These are phyloP conservation scores for Hippophae tibetana DNA, from an alignment of 306 rosid species.

Conservation along the genomic window DNA sequence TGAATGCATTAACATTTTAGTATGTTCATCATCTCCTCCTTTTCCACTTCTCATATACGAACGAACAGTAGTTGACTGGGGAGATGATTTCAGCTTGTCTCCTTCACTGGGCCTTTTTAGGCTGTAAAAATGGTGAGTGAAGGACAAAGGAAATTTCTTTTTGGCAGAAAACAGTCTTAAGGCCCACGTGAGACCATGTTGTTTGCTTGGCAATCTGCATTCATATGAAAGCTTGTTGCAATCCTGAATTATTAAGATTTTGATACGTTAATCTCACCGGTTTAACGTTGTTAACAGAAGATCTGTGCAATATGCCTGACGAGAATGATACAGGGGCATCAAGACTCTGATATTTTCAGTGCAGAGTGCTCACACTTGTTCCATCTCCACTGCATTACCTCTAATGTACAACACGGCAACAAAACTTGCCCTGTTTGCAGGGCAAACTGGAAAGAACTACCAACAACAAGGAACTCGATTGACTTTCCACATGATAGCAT, in stretches of 20 bases:
- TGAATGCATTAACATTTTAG: not conserved
- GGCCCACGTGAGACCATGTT: too few species aligned
- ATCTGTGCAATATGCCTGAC: conserved; percentile 84
- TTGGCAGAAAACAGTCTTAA: too few species aligned
- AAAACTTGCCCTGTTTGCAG: conserved; percentile 85
- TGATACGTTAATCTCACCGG: conserved; percentile 20
- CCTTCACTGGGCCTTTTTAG: too few species aligned
- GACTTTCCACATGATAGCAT: conserved; percentile 32
- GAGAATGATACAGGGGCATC: conserved; percentile 58
- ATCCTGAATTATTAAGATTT: too few species aligned
- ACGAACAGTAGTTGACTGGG: too few species aligned
- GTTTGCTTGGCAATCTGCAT: too few species aligned
- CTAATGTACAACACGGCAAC: conserved; percentile 83
- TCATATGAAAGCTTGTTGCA: too few species aligned
- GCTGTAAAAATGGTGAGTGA: too few species aligned
- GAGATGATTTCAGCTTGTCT: too few species aligned
- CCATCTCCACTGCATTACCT: conserved; percentile 87
- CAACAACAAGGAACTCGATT: conserved; percentile 40
- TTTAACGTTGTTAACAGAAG: conserved; percentile 32
- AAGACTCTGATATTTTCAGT: conserved; percentile 81
- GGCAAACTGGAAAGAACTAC: conserved; percentile 92
- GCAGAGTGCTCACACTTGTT: conserved; percentile 95
- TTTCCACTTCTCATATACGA: too few species aligned
- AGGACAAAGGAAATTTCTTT: too few species aligned
- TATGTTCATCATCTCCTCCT: not conserved